Percentiles rank a stretch among this genome's conserved stretches.
These are phyloP conservation scores for Cyberlindnera amylophila DNA, from an alignment of 805 yeast genomes.

Conservation along the genomic window DNA sequence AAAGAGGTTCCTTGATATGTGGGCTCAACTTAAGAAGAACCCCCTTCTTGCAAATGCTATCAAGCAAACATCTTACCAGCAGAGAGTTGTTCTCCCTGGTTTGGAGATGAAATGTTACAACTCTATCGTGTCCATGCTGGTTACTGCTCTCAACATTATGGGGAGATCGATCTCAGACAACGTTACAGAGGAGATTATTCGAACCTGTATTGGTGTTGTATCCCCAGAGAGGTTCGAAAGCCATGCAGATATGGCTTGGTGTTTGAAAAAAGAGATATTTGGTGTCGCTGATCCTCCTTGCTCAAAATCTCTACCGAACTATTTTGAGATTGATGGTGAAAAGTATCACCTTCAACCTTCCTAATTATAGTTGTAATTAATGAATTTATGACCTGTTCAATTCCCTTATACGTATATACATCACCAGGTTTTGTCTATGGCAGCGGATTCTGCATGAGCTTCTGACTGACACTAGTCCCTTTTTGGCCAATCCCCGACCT, in stretches of 20 bases:
- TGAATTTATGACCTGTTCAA: conserved; percentile 2
- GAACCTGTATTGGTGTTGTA: conserved; percentile 19
- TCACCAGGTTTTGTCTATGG: too few relatives aligned
- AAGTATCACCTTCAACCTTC: conserved; percentile 5
- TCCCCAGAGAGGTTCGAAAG: conserved; percentile 18
- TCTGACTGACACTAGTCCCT: too few relatives aligned
- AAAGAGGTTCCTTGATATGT: conserved; percentile 44
- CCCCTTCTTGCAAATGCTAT: conserved; percentile 14
- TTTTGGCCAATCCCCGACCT: too few relatives aligned
- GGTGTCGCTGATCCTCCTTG: conserved; percentile 3
- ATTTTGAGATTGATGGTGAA: conserved; percentile 7
- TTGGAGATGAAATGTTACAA: conserved; percentile 21
- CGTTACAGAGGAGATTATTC: conserved; percentile 20
- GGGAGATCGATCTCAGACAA: conserved; percentile 25
- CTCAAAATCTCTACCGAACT: not conserved
- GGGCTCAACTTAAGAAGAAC: conserved; percentile 29
- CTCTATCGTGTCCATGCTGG: conserved; percentile 20
- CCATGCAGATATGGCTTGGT: conserved; percentile 27
- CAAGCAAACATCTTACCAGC: conserved; percentile 4
- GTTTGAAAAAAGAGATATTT: conserved; percentile 17
- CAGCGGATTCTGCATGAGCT: too few relatives aligned
- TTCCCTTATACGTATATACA: too few relatives aligned
- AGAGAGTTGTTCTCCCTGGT: conserved; percentile 24
- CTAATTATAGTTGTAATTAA: not conserved
- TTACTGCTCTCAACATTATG: conserved; percentile 15